Conservation (phyloP, 2,329 filamentous ascomycete species). For the Trichoderma citrinoviride region DNA sequence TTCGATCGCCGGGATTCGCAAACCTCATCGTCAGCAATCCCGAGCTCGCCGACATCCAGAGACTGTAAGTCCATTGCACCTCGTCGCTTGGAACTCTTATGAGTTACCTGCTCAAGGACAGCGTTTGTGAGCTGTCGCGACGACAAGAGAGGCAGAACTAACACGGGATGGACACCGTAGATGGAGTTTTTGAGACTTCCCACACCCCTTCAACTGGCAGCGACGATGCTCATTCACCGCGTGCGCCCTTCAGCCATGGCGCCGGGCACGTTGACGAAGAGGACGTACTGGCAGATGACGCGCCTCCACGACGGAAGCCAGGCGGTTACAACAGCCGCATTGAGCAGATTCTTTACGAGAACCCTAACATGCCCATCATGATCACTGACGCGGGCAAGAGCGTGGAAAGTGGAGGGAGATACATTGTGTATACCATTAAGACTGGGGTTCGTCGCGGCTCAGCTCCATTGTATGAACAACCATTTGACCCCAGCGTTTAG, state of each 20-base stretch:
- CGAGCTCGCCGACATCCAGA: conserved; percentile 58
- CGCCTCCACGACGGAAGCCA: conserved; percentile 64
- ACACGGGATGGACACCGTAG: conserved; percentile 25
- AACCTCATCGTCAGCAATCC: conserved; percentile 64
- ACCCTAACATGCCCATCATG: conserved; percentile 82
- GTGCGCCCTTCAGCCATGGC: conserved; percentile 32
- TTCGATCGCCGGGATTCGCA: conserved; percentile 85
- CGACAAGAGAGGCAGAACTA: background rate
- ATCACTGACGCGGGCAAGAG: conserved; percentile 97
- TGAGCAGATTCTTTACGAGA: conserved; percentile 95
- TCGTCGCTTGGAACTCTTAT: background rate
- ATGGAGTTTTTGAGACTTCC: conserved; percentile 57
- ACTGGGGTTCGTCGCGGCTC: conserved; percentile 69
- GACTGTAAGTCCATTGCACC: conserved; percentile 51
- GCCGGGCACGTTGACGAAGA: conserved; percentile 47
- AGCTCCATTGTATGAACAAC: background rate
- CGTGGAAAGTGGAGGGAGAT: conserved; percentile 83
- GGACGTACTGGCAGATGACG: conserved; percentile 41
- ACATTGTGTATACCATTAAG: conserved; percentile 95
- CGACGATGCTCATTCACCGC: conserved; percentile 54
- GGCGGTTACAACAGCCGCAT: conserved; percentile 93
- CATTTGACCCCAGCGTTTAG: conserved; percentile 46
- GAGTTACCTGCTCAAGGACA: background rate
- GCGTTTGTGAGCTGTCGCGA: background rate
- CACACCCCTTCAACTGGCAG: conserved; percentile 70